Evolutionary conservation across 768 basidiomycete genomes (phyloP).

Genomic region (Pholiota microspora): DNA sequence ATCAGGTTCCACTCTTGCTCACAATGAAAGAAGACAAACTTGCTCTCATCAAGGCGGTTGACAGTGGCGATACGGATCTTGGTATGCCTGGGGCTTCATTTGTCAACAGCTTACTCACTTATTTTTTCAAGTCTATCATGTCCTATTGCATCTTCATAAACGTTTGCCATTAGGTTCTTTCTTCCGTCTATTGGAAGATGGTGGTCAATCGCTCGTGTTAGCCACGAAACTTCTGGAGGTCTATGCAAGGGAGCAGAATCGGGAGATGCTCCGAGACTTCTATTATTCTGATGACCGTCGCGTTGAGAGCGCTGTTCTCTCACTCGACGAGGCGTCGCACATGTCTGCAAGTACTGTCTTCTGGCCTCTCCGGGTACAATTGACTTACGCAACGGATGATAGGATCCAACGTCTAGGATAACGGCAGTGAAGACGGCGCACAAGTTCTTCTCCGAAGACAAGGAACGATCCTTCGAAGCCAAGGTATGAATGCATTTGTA

Average conservation of each 20-base stretch:
- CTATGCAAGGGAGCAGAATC: conserved; percentile 86
- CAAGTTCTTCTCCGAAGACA: conserved; percentile 94
- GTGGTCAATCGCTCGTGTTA: conserved; percentile 69
- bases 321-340: conserved; percentile 74
- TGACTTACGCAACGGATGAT: neutral
- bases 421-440: conserved; percentile 77
- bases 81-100: conserved; percentile 43
- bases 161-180: conserved; percentile 85
- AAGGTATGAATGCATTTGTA: conserved; percentile 48
- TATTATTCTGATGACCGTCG: conserved; percentile 97
- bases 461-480: conserved; percentile 86
- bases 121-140: conserved; percentile 77
- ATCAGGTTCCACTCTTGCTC: conserved; percentile 91
- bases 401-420: conserved; percentile 77
- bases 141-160: conserved; percentile 84
- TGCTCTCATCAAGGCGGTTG: conserved; percentile 85
- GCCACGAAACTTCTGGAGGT: conserved; percentile 83
- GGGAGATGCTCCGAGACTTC: conserved; percentile 91
- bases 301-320: conserved; percentile 89
- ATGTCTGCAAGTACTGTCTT: conserved; percentile 47
- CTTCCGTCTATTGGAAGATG: conserved; percentile 93
- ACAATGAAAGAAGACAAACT: conserved; percentile 93
- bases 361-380: neutral
- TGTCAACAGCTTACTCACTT: too few species aligned
- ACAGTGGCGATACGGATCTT: conserved; percentile 94